These are phyloP conservation scores for Tylopilus plumbeoviolaceoides DNA, from an alignment of 768 basidiomycete species.

Conservation along the genomic window DNA sequence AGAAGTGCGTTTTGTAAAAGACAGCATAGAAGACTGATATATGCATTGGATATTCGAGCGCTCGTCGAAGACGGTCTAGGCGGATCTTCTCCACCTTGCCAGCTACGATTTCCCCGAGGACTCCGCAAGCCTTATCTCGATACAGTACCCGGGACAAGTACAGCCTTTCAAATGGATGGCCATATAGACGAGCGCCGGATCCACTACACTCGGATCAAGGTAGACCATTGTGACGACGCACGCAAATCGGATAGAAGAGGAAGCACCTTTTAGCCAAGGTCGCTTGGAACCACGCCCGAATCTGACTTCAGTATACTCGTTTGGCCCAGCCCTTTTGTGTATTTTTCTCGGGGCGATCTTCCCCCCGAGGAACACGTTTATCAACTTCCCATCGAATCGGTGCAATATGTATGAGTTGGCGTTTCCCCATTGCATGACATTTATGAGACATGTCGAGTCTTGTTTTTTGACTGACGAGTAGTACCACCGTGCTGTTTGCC, in stretches of 20 bases:
- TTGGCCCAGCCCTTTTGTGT: too few species aligned
- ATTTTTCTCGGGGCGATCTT: not conserved
- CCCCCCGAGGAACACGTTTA: not conserved
- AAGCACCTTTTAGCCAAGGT: not conserved
- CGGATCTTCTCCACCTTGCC: conserved; percentile 17
- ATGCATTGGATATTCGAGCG: conserved; percentile 10
- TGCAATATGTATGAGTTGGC: too few species aligned
- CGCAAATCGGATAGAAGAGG: conserved; percentile 1
- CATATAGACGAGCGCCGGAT: conserved; percentile 2
- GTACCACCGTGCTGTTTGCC: conserved; percentile 1
- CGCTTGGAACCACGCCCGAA: not conserved
- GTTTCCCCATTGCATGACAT: conserved; percentile 6
- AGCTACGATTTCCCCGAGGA: conserved; percentile 16
- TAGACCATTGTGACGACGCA: not conserved
- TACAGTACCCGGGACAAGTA: conserved; percentile 1
- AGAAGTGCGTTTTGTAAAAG: conserved; percentile 8
- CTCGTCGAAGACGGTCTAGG: conserved; percentile 16
- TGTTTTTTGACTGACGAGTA: not conserved
- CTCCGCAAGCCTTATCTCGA: conserved; percentile 8
- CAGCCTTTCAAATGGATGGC: conserved; percentile 6
- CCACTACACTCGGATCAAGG: conserved; percentile 17
- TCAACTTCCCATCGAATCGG: too few species aligned
- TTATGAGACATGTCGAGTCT: conserved; percentile 5
- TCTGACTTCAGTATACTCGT: not conserved
- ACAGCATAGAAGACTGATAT: conserved; percentile 18